Percentiles rank a stretch among this genome's conserved stretches.
Evolutionary conservation across 768 basidiomycete species (phyloP).

Genomic region (Leccinellum albellum): DNA sequence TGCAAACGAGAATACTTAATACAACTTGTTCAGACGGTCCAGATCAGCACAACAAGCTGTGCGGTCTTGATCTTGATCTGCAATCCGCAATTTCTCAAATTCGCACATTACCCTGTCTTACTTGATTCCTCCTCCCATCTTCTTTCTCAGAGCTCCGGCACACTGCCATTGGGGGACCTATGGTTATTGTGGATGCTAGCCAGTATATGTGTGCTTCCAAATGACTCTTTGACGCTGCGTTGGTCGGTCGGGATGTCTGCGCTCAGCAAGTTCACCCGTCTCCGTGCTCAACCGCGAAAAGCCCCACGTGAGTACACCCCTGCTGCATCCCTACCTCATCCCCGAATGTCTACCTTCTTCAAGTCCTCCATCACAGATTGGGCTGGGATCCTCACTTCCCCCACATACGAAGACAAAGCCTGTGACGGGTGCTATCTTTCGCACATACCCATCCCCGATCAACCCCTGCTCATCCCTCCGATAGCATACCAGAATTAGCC

Average conservation of each 20-base stretch:
- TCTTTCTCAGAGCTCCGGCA: too few species aligned
- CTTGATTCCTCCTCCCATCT: too few species aligned
- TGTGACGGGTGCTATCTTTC: constrained; percentile 66
- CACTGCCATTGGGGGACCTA: too few species aligned
- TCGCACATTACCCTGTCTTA: too few species aligned
- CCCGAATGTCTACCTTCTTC: constrained; percentile 7
- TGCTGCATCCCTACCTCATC: background rate
- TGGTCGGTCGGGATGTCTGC: constrained; percentile 30
- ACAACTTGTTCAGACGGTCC: too few species aligned
- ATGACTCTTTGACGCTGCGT: background rate
- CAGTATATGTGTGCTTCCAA: too few species aligned
- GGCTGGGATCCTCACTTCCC: constrained; percentile 87
- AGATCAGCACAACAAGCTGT: too few species aligned
- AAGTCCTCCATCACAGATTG: constrained; percentile 94
- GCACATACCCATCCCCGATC: background rate
- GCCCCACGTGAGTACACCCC: constrained; percentile 51
- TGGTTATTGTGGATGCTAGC: too few species aligned
- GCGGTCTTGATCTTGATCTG: too few species aligned
- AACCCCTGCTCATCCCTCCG: background rate
- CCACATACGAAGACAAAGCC: constrained; percentile 69
- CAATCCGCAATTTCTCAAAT: too few species aligned
- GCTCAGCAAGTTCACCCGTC: constrained; percentile 59
- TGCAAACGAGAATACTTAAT: too few species aligned
- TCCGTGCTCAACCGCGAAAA: constrained; percentile 71
- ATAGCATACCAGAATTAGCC: constrained; percentile 87